Percentiles rank a stretch among this genome's conserved stretches.
phyloP scores from a whole-genome alignment of 2,329 filamentous ascomycete species.

The Fusarium floridanum region DNA sequence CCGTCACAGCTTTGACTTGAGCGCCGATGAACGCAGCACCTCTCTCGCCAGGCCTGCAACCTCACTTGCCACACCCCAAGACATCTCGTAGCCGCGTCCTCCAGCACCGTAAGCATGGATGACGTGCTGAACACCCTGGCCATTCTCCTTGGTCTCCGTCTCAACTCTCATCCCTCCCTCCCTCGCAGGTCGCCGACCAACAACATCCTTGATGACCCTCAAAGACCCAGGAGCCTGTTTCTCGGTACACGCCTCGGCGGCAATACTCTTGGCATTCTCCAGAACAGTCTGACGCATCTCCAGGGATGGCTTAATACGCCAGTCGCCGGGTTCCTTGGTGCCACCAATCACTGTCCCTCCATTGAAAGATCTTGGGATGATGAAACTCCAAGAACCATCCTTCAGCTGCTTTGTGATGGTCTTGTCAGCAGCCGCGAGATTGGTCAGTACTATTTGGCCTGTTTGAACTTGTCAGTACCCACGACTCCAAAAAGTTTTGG shows the following conservation, averaged over 20 bases:
- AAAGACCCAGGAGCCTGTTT: conserved; percentile 11
- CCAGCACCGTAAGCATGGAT: conserved; percentile 72
- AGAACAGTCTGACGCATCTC: conserved; percentile 57
- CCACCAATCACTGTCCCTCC: conserved; percentile 76
- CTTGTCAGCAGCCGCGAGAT: conserved; percentile 50
- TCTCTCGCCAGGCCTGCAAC: conserved; percentile 48
- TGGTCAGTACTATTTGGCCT: conserved; percentile 55
- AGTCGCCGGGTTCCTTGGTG: conserved; percentile 72
- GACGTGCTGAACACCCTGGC: conserved; percentile 41
- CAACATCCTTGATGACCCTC: conserved; percentile 58
- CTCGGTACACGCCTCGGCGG: conserved; percentile 22
- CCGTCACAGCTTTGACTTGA: conserved; percentile 20
- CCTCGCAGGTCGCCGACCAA: conserved; percentile 60
- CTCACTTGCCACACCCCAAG: conserved; percentile 69
- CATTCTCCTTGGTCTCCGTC: conserved; percentile 29
- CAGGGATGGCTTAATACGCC: conserved; percentile 62
- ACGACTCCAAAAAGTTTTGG: neutral
- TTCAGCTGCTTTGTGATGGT: conserved; percentile 71
- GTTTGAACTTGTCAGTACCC: conserved; percentile 14
- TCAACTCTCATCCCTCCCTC: conserved; percentile 61
- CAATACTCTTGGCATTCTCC: conserved; percentile 18
- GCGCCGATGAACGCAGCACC: conserved; percentile 1
- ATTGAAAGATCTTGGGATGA: conserved; percentile 70
- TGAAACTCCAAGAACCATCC: conserved; percentile 74
- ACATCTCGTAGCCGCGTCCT: conserved; percentile 72